Evolutionary conservation across 164 flowering plant genomes (phyloP).

Genomic region (Annona squamosa): DNA sequence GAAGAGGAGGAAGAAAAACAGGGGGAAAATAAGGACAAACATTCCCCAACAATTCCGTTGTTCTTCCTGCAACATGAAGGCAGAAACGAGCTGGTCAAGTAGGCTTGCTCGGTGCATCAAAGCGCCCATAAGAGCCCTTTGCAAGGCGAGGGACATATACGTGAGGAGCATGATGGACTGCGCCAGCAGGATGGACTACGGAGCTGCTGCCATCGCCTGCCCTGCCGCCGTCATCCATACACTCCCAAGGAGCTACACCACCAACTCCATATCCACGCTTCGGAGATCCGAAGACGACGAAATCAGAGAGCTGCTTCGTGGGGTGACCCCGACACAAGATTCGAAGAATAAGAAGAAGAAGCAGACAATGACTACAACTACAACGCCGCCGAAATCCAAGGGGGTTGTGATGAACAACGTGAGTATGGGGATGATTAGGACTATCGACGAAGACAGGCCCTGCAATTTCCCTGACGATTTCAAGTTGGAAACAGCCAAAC

Average conservation of each 20-base stretch:
- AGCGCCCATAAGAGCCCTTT: slow-evolving; percentile 32
- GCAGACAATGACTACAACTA: neutral
- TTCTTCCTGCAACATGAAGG: slow-evolving; percentile 9
- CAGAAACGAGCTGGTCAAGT: slow-evolving; percentile 9
- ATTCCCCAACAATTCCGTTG: neutral
- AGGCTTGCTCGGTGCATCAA: slow-evolving; percentile 18
- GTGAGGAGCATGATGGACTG: slow-evolving; percentile 28
- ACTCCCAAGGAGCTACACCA: slow-evolving; percentile 44
- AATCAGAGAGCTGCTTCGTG: slow-evolving; percentile 32
- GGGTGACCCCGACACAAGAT: slow-evolving; percentile 7
- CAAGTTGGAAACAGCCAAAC: neutral
- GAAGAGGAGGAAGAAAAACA: too few relatives aligned
- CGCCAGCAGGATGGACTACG: slow-evolving; percentile 18
- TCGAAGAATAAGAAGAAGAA: slow-evolving; percentile 25
- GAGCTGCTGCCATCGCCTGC: slow-evolving; percentile 6
- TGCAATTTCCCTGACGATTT: slow-evolving; percentile 34
- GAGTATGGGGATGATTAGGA: slow-evolving; percentile 41
- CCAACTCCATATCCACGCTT: slow-evolving; percentile 14
- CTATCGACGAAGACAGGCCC: slow-evolving; percentile 62
- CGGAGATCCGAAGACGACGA: slow-evolving; percentile 26
- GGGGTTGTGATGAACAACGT: slow-evolving; percentile 13
- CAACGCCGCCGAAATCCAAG: slow-evolving; percentile 1
- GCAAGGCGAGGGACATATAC: slow-evolving; percentile 36
- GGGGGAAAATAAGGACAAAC: neutral
- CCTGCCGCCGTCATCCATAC: slow-evolving; percentile 14